phyloP scores from a whole-genome alignment of 176 grass and related monocot genomes.

The Carex parvula region DNA sequence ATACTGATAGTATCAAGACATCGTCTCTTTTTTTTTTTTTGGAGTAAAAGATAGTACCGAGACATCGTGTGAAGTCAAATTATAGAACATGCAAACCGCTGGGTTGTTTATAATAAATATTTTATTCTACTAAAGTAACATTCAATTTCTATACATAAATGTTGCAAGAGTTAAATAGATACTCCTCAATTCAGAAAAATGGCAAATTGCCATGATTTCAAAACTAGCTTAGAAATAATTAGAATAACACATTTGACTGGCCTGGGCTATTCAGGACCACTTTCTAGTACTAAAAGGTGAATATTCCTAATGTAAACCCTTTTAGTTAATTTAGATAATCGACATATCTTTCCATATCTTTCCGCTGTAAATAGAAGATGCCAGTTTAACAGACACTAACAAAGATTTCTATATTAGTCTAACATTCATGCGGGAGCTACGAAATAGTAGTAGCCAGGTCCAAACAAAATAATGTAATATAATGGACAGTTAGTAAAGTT shows the following conservation, averaged over 20 bases:
- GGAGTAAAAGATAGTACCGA: background rate
- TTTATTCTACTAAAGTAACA: too few relatives aligned
- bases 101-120: too few relatives aligned
- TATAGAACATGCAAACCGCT: too few relatives aligned
- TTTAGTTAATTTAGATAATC: background rate
- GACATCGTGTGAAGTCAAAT: background rate
- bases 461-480: background rate
- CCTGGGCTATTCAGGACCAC: background rate
- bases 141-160: background rate
- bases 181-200: background rate
- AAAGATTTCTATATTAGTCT: background rate
- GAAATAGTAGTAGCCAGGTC: background rate
- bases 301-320: background rate
- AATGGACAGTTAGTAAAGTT: background rate
- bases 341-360: background rate
- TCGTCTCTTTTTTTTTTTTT: too few relatives aligned
- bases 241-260: background rate
- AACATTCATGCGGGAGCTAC: background rate
- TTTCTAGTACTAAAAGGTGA: slow-evolving; percentile 6
- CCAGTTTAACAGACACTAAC: background rate
- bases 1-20: background rate
- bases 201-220: background rate
- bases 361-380: background rate
- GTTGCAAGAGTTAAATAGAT: background rate
- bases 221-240: background rate